Percentiles rank a stretch among this genome's conserved stretches.
These are phyloP conservation scores for Hypoxylon rubiginosum DNA, from an alignment of 2,329 filamentous ascomycete species.

Conservation along the genomic window DNA sequence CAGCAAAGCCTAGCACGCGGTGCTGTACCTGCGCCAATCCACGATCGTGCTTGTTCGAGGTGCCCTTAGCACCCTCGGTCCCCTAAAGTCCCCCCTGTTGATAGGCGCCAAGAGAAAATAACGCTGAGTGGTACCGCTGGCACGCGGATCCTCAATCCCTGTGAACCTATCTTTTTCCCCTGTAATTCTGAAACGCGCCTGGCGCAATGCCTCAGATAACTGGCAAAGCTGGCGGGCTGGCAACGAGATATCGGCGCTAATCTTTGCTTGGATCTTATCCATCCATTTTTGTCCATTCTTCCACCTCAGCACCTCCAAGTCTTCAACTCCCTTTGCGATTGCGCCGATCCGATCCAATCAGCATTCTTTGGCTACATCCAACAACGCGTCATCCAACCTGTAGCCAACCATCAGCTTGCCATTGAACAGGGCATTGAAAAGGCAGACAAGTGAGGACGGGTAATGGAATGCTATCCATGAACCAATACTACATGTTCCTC, in stretches of 20 bases:
- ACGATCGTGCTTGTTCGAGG: neutral
- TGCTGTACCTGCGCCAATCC: conserved; percentile 32
- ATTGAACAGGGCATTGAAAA: conserved; percentile 6
- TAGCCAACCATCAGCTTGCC: conserved; percentile 32
- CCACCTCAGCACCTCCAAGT: no score
- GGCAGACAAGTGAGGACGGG: conserved; percentile 25
- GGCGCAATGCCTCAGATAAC: conserved; percentile 64
- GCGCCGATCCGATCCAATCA: conserved; percentile 42
- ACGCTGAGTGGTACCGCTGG: conserved; percentile 38
- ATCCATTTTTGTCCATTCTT: conserved; percentile 36
- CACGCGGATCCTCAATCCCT: conserved; percentile 43
- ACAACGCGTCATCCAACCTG: conserved; percentile 27
- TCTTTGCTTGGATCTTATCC: conserved; percentile 47
- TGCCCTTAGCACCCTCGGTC: neutral
- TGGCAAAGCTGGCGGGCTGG: no score
- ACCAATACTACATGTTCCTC: conserved; percentile 29
- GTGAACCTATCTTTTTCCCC: conserved; percentile 47
- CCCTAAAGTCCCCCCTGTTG: conserved; percentile 30
- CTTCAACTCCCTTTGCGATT: conserved; percentile 21
- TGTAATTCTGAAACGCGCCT: conserved; percentile 64
- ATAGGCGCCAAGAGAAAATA: conserved; percentile 36
- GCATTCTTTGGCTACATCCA: conserved; percentile 27
- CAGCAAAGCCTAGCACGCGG: no score
- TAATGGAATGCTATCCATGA: conserved; percentile 9
- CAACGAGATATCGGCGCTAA: conserved; percentile 54